Conservation (phyloP, 352 stramenopile species). For the Phytophthora pluvialis region DNA sequence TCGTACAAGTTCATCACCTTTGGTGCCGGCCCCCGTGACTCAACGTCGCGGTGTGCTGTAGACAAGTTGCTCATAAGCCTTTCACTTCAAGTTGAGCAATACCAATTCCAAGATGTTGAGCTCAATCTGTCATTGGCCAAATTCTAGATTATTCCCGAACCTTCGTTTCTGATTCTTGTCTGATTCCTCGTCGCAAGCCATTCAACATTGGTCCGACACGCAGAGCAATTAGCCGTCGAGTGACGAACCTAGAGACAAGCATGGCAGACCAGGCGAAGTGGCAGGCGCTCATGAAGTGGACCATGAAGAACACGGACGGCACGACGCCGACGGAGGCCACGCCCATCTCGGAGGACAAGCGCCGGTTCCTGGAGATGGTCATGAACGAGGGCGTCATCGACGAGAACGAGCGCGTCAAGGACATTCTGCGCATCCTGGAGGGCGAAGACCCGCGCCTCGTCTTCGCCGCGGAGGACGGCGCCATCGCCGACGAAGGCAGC, state of each 20-base stretch:
- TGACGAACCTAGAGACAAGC: not conserved
- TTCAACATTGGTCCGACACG: slow-evolving; percentile 1
- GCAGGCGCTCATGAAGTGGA: slow-evolving; percentile 90
- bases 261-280: slow-evolving; percentile 83
- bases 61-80: too few species aligned
- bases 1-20: too few species aligned
- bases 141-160: slow-evolving; percentile 17
- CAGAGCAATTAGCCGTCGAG: not conserved
- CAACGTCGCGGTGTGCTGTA: too few species aligned
- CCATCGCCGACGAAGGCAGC: slow-evolving; percentile 41
- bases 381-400: slow-evolving; percentile 88
- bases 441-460: slow-evolving; percentile 79
- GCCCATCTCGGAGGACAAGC: slow-evolving; percentile 83
- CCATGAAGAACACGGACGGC: slow-evolving; percentile 88
- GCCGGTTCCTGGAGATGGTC: slow-evolving; percentile 81
- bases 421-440: slow-evolving; percentile 84
- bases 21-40: too few species aligned
- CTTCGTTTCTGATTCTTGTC: slow-evolving; percentile 12
- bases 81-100: not conserved
- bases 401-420: slow-evolving; percentile 82
- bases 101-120: too few species aligned
- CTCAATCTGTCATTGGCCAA: not conserved
- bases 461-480: slow-evolving; percentile 56
- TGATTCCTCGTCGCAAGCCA: slow-evolving; percentile 13
- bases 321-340: slow-evolving; percentile 66